phyloP scores from a whole-genome alignment of 768 basidiomycete genomes.

The Lentinus tigrinus region DNA sequence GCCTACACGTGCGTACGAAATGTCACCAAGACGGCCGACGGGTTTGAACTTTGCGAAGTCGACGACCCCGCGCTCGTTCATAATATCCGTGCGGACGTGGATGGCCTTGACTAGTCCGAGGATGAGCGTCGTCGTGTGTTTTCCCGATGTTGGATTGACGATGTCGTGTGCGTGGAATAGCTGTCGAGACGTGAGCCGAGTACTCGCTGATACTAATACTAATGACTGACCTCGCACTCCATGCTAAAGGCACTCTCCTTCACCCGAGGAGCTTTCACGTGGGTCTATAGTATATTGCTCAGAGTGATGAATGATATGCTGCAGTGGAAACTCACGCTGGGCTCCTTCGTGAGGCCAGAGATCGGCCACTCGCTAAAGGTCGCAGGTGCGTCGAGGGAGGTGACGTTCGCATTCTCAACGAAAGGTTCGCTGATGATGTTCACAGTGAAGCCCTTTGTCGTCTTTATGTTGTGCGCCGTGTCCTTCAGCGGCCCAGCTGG shows the following conservation, averaged over 20 bases:
- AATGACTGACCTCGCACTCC: slow-evolving; percentile 44
- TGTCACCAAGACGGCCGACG: slow-evolving; percentile 39
- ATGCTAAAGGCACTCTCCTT: slow-evolving; percentile 48
- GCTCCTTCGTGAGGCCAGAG: slow-evolving; percentile 41
- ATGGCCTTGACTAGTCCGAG: slow-evolving; percentile 40
- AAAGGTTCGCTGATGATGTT: slow-evolving; percentile 58
- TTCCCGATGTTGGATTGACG: slow-evolving; percentile 28
- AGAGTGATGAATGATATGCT: neutral
- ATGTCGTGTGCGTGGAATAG: slow-evolving; percentile 37
- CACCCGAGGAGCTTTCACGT: slow-evolving; percentile 41
- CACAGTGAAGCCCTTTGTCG: slow-evolving; percentile 49
- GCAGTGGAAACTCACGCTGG: slow-evolving; percentile 29
- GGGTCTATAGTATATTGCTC: slow-evolving; percentile 32
- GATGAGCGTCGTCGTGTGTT: slow-evolving; percentile 31
- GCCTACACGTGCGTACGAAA: slow-evolving; percentile 32
- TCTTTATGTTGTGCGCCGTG: slow-evolving; percentile 45
- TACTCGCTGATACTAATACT: too few species aligned
- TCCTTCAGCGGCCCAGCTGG: slow-evolving; percentile 34
- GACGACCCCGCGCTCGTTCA: slow-evolving; percentile 34
- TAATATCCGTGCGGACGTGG: slow-evolving; percentile 42
- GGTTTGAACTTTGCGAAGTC: slow-evolving; percentile 38
- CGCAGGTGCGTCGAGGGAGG: slow-evolving; percentile 37
- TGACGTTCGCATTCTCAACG: slow-evolving; percentile 37
- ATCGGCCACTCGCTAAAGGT: slow-evolving; percentile 41
- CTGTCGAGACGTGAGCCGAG: slow-evolving; percentile 10